A percentile compares a stretch with the other conserved stretches of the same genome.
Evolutionary conservation across 2,329 filamentous ascomycete genomes (phyloP).

Genomic region (Exophiala alcalophila): DNA sequence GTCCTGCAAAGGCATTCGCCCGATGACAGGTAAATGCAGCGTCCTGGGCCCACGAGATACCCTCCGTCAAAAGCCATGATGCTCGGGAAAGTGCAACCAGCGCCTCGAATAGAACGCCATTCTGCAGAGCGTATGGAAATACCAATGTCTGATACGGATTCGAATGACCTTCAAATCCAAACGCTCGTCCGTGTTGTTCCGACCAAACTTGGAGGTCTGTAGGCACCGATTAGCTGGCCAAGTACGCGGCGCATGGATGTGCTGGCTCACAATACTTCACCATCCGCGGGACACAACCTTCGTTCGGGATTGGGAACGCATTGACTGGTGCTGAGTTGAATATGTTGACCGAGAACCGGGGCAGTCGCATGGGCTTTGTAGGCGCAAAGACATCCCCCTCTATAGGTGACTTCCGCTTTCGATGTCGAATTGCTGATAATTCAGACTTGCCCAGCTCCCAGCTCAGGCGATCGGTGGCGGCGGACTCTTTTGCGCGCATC

Average conservation of each 20-base stretch:
- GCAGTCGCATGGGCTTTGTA: conserved; percentile 9
- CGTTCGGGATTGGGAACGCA: conserved; percentile 18
- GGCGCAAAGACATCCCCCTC: conserved; percentile 10
- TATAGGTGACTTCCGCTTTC: conserved; percentile 18
- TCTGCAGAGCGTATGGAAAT: conserved; percentile 21
- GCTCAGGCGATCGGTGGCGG: conserved; percentile 8
- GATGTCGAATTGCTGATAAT: conserved; percentile 7
- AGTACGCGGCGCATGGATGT: neutral
- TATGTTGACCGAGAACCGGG: conserved; percentile 22
- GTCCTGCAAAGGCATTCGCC: conserved; percentile 12
- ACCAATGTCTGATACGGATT: conserved; percentile 19
- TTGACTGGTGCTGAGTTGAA: conserved; percentile 21
- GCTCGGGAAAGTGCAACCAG: conserved; percentile 17
- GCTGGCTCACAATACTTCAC: conserved; percentile 22
- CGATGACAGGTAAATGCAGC: conserved; percentile 15
- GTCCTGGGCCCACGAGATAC: conserved; percentile 17
- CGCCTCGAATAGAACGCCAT: conserved; percentile 17
- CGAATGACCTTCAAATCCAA: conserved; percentile 23
- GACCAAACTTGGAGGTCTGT: conserved; percentile 22
- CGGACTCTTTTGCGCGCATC: neutral
- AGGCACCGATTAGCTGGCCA: conserved; percentile 1
- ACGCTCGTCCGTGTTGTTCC: conserved; percentile 18
- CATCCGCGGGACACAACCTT: conserved; percentile 22
- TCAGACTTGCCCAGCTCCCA: conserved; percentile 13
- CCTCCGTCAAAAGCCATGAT: conserved; percentile 20